Conservation (phyloP, 495 filamentous ascomycete species). For the Cryomyces antarcticus region DNA sequence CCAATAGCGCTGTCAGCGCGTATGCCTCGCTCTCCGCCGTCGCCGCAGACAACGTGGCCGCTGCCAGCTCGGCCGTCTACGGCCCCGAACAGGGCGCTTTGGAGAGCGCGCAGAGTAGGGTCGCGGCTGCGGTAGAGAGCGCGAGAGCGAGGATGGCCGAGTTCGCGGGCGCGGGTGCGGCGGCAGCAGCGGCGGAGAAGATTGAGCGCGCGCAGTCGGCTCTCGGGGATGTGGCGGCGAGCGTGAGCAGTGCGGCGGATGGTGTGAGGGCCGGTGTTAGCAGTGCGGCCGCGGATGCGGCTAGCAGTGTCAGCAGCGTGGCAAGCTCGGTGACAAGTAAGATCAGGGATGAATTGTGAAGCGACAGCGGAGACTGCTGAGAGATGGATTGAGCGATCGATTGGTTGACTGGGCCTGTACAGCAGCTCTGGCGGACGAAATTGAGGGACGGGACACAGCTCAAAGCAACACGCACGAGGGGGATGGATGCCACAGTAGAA, state of each 20-base stretch:
- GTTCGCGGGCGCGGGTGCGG: constrained; percentile 21
- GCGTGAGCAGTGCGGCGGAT: constrained; percentile 20
- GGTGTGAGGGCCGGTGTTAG: constrained; percentile 2
- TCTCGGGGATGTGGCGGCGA: constrained; percentile 27
- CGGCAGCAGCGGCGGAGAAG: constrained; percentile 11
- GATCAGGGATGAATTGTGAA: constrained; percentile 10
- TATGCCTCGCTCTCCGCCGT: constrained; percentile 19
- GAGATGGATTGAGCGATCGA: no score
- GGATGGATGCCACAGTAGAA: no score
- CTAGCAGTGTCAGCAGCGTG: not conserved
- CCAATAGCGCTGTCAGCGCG: constrained; percentile 15
- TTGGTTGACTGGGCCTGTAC: no score
- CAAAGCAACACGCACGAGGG: no score
- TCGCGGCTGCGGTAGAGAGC: constrained; percentile 27
- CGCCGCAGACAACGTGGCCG: constrained; percentile 19
- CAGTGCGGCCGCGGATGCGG: not conserved
- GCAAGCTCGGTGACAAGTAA: constrained; percentile 4
- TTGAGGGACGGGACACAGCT: no score
- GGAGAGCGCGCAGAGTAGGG: constrained; percentile 30
- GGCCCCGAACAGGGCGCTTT: constrained; percentile 31
- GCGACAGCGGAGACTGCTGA: not conserved
- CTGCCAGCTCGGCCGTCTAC: constrained; percentile 15
- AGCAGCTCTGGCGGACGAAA: no score
- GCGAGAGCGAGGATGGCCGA: constrained; percentile 27
- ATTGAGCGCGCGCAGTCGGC: constrained; percentile 17